Base-by-base conservation (phyloP, 345 rosid species). In the Pugionium dolabratum region DNA sequence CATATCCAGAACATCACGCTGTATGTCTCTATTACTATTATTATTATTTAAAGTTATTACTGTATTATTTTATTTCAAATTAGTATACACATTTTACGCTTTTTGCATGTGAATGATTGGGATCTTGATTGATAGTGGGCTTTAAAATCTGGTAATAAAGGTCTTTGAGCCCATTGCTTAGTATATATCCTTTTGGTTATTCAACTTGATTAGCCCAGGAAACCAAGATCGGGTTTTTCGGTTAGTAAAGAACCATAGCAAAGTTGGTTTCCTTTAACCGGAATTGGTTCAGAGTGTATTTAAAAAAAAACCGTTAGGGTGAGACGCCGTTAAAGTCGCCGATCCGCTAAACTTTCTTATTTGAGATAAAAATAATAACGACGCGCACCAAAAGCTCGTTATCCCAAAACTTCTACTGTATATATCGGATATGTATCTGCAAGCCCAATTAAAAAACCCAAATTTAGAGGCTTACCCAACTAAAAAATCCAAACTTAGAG, bases 1-100 rank as follows among this genome's bases (percentile, higher is more conserved):
- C 70, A 71, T 26, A 49, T 71, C 75, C 59, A 71, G 69, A 31
- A 54, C 30, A 63, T 63, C 52, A 55, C 58, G 69, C 57, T 63
- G 7, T 28, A 25, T 62, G 57, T 43, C 29, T 51, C 9, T 5
- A 8, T 6, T 35, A 31, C 27, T 60, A 18, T 4, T 51, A 34
- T 47, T 27, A 36, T 5, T 27, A 8, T 5, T 39, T 18, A 30
- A 32, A 54, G 8, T 9, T 54, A 1, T 6, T 49, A 40, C 9
- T 25, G 4, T 51, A 26, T 4, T 41, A 40, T 11, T 27, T 69
- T 53, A 35, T 61, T 70, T 63, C 10, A 55, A 62, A 62, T 55
- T 6, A 62, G 47, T 11, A 25, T 6, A 9, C 37, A 46, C 30
- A 63, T 56, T 48, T 54, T 47, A 71, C 68, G 56, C 74, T 54